phyloP scores from a whole-genome alignment of 371 early-diverging fungal species.

The Mucor piriformis region DNA sequence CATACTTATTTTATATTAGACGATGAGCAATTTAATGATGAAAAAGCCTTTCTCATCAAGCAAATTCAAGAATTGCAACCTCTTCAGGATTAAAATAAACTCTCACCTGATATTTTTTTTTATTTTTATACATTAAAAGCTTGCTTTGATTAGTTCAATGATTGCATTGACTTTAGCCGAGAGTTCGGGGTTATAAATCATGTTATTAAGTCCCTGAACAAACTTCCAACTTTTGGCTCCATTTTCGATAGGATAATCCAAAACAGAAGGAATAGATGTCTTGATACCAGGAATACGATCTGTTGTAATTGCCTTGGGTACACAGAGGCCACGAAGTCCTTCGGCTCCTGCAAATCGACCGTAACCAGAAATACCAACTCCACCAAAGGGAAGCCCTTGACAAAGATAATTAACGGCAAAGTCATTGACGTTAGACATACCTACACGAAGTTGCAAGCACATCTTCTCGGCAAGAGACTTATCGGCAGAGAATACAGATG shows the following conservation, averaged over 20 bases:
- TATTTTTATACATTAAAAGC: slow-evolving; percentile 7
- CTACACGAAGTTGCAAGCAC: slow-evolving; percentile 66
- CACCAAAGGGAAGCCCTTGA: slow-evolving; percentile 84
- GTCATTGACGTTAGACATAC: slow-evolving; percentile 89
- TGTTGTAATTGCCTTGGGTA: slow-evolving; percentile 72
- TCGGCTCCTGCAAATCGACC: slow-evolving; percentile 77
- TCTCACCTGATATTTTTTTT: background rate
- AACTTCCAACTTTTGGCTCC: slow-evolving; percentile 46
- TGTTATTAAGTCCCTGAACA: slow-evolving; percentile 42
- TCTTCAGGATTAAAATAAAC: slow-evolving; percentile 37
- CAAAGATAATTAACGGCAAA: slow-evolving; percentile 87
- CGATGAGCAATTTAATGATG: slow-evolving; percentile 98
- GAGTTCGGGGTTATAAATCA: slow-evolving; percentile 45
- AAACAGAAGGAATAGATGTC: slow-evolving; percentile 72
- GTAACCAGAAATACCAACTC: slow-evolving; percentile 80
- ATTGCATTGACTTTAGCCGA: slow-evolving; percentile 41
- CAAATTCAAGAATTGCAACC: slow-evolving; percentile 76
- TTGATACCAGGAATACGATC: slow-evolving; percentile 75
- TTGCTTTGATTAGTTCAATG: slow-evolving; percentile 48
- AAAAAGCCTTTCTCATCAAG: slow-evolving; percentile 94
- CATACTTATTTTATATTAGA: slow-evolving; percentile 47
- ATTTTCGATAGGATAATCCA: slow-evolving; percentile 65
- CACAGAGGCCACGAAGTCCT: slow-evolving; percentile 75
- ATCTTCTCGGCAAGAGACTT: slow-evolving; percentile 65
- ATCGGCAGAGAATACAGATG: slow-evolving; percentile 78